These are phyloP conservation scores for Hyaloscypha hepaticicola DNA, from an alignment of 495 filamentous ascomycete species.

Conservation along the genomic window DNA sequence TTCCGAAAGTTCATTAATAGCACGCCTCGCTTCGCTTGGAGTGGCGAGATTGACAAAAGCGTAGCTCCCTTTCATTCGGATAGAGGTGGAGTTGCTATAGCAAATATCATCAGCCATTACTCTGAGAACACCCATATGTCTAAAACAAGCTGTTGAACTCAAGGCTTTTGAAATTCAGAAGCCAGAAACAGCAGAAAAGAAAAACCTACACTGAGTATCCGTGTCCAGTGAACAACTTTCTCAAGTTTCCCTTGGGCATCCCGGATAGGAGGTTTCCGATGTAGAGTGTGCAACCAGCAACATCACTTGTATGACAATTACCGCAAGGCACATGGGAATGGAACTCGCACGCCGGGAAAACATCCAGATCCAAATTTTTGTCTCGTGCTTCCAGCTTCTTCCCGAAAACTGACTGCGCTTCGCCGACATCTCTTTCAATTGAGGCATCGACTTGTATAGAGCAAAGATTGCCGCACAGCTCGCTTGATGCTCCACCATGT, in stretches of 20 bases:
- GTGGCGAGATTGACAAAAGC: slow-evolving; percentile 96
- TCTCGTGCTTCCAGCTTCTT: background rate
- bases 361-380: background rate
- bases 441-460: background rate
- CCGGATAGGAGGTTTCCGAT: background rate
- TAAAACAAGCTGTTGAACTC: background rate
- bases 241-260: background rate
- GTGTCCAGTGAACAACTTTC: background rate
- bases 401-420: background rate
- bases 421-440: background rate
- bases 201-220: background rate
- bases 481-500: background rate
- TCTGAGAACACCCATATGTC: background rate
- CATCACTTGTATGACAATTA: background rate
- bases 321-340: background rate
- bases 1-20: slow-evolving; percentile 87
- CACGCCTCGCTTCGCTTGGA: slow-evolving; percentile 84
- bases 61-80: slow-evolving; percentile 62
- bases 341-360: background rate
- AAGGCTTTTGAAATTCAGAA: background rate
- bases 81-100: background rate
- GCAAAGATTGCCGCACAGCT: background rate
- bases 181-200: background rate
- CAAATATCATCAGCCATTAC: background rate
- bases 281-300: background rate